Percentiles rank a stretch among this genome's conserved stretches.
These are phyloP conservation scores for Allodekkera sacchari DNA, from an alignment of 805 yeast genomes.

Conservation along the genomic window DNA sequence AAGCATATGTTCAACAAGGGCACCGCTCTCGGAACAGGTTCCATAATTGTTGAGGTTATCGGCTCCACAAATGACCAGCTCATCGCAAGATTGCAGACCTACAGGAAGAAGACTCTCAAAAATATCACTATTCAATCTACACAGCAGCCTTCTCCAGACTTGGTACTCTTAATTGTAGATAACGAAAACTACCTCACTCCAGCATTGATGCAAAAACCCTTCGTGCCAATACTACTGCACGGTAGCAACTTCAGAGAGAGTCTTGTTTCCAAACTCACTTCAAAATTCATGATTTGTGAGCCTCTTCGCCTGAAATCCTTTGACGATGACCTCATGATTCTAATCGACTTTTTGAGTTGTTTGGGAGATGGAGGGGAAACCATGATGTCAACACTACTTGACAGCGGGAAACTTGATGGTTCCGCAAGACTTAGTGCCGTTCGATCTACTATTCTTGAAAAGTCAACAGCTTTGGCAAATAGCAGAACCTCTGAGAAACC, in stretches of 20 bases:
- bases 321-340: slow-evolving; percentile 22
- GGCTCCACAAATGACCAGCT: slow-evolving; percentile 17
- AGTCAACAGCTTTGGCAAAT: not conserved
- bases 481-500: not conserved
- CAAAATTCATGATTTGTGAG: slow-evolving; percentile 23
- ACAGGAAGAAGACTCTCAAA: slow-evolving; percentile 22
- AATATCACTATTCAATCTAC: slow-evolving; percentile 17
- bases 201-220: slow-evolving; percentile 20
- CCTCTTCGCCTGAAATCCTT: slow-evolving; percentile 22
- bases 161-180: slow-evolving; percentile 22
- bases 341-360: slow-evolving; percentile 24
- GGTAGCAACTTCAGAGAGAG: not conserved
- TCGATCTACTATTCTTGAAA: slow-evolving; percentile 1
- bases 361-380: no score
- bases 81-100: slow-evolving; percentile 16
- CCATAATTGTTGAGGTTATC: slow-evolving; percentile 19
- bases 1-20: slow-evolving; percentile 1
- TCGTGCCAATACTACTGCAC: slow-evolving; percentile 19
- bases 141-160: slow-evolving; percentile 13
- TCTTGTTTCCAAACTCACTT: slow-evolving; percentile 7
- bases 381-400: no score
- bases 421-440: slow-evolving; percentile 8
- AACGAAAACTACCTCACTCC: slow-evolving; percentile 22
- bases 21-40: not conserved
- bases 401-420: slow-evolving; percentile 5